Base-by-base conservation (phyloP, 2,329 filamentous ascomycete species). In the Talaromyces sp. region DNA sequence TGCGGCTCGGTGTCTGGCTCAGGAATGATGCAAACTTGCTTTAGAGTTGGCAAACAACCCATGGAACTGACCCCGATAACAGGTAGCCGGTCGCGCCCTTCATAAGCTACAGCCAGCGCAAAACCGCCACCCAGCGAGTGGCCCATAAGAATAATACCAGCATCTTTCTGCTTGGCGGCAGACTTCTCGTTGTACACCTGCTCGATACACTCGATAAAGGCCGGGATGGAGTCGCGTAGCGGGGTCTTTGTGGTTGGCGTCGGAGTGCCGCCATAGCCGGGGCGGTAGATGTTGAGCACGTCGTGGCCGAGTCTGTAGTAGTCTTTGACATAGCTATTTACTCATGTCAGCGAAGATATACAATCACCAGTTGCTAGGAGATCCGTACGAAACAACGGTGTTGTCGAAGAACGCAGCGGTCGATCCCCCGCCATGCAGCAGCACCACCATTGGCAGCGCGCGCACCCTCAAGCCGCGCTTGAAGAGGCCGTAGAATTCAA, bases 361-460 rank as follows among this genome's bases (percentile, higher is more conserved):
- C 54, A n/a, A 19, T 52, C 9, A 19, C 46, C 9, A 27, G 8
- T 12, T 2, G 1, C 3, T 5, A 14, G 8, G 52, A 56, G 12
- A 12, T 12, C 55, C 62, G 26, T 63, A 66, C 64, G 64, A 66
- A 21, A 61, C 56, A 43, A 59, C 60, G 1, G 56, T 11, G 29
- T 66, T 66, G 56, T 66, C 64, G 31, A 66, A 66, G 38, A 63
- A 66, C 7, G 62, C 60, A 5, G 59, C 61, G 24, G 60, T 65
- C n/a, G 62, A 56, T 51, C 60, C 63, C 27, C 60, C 61, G 43
- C 64, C 64, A 29, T 66, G 64, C 35, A 66, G 11, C 46, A 62
- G 50, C 27, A 62, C 61, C 46, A 62, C 53, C 50, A 62, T 27
- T 8, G 61, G 61, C 9, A 56, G 52, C 29, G 53, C 32, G 31